Conservation (phyloP, 1,284 basidiomycete genomes). For the Phellopilus nigrolimitatus region DNA sequence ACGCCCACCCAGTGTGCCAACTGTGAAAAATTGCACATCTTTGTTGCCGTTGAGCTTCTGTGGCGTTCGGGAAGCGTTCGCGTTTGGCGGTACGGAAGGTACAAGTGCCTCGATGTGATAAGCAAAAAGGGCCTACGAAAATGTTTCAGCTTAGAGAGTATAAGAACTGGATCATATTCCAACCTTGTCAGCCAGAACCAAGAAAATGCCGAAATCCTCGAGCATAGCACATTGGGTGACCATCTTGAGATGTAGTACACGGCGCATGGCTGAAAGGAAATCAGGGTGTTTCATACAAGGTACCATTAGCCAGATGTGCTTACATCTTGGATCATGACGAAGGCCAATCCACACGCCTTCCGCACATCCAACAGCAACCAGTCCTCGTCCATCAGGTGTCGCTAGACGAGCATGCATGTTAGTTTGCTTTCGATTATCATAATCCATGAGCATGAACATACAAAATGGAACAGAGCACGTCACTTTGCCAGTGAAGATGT, state of each 20-base stretch:
- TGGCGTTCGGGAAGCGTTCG: conserved; percentile 65
- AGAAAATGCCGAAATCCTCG: conserved; percentile 92
- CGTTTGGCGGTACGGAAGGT: conserved; percentile 69
- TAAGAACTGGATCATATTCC: conserved; percentile 21
- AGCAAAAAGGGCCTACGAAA: conserved; percentile 62
- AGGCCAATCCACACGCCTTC: conserved; percentile 98
- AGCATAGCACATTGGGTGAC: conserved; percentile 94
- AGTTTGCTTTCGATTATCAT: conserved; percentile 18
- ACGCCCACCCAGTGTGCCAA: conserved; percentile 79
- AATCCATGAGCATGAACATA: conserved; percentile 37
- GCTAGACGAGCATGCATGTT: conserved; percentile 36
- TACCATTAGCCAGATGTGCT: conserved; percentile 27
- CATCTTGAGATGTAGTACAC: conserved; percentile 84
- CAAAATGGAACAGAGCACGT: conserved; percentile 93
- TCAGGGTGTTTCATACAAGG: conserved; percentile 9
- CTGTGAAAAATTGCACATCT: conserved; percentile 93
- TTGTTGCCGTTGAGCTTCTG: conserved; percentile 85
- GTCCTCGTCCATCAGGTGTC: conserved; percentile 75
- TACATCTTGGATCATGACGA: conserved; percentile 80
- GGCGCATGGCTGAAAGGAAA: conserved; percentile 61
- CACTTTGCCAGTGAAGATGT: conserved; percentile 80
- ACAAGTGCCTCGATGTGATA: conserved; percentile 96
- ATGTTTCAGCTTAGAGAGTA: neutral
- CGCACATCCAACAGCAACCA: conserved; percentile 91
- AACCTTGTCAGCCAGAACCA: conserved; percentile 90